These are phyloP conservation scores for Pseudofabraea citricarpa DNA, from an alignment of 2,329 filamentous ascomycete species.

Conservation along the genomic window DNA sequence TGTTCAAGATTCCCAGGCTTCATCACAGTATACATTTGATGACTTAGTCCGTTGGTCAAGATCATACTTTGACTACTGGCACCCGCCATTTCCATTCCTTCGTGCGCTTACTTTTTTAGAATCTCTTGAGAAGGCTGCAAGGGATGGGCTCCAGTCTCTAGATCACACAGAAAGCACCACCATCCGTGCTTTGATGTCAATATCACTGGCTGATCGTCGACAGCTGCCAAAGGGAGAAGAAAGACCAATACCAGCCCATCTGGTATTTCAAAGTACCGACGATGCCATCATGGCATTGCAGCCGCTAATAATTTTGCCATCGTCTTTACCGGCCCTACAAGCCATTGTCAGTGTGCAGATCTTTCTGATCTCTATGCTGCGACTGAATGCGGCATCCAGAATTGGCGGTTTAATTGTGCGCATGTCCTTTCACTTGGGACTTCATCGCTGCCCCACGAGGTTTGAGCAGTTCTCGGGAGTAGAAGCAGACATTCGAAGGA, in stretches of 20 bases:
- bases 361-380: constrained; percentile 50
- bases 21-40: constrained; percentile 35
- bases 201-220: constrained; percentile 47
- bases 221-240: constrained; percentile 27
- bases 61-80: constrained; percentile 54
- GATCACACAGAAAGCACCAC: constrained; percentile 35
- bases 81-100: constrained; percentile 50
- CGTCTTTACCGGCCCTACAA: constrained; percentile 42
- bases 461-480: constrained; percentile 43
- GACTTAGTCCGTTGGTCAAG: constrained; percentile 44
- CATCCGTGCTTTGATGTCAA: constrained; percentile 45
- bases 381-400: constrained; percentile 51
- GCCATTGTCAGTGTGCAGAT: constrained; percentile 48
- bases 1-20: not conserved
- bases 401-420: constrained; percentile 49
- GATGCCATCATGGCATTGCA: constrained; percentile 45
- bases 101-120: constrained; percentile 47
- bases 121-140: constrained; percentile 38
- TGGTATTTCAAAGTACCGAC: constrained; percentile 44
- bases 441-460: constrained; percentile 52
- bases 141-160: constrained; percentile 25
- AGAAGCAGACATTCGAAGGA: constrained; percentile 43
- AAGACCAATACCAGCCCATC: constrained; percentile 32
- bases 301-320: constrained; percentile 39
- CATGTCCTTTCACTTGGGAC: constrained; percentile 50